Conservation (phyloP, 2,329 filamentous ascomycete species). For the Ophiostoma pallidulum region DNA sequence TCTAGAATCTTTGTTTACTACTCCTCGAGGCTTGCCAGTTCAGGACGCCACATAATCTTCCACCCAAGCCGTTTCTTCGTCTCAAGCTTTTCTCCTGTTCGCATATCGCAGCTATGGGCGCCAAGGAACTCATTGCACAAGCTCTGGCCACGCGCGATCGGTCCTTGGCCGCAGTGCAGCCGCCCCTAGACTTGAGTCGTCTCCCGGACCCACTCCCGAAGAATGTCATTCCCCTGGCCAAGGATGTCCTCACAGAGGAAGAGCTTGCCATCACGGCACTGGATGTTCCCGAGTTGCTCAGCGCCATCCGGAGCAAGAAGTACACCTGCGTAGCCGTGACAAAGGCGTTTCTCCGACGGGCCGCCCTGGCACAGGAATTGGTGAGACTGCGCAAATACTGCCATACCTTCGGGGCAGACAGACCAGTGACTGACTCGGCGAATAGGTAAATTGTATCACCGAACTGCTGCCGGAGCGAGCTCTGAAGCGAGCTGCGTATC, state of each 20-base stretch:
- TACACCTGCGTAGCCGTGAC: conserved; percentile 1
- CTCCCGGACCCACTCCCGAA: conserved; percentile 1
- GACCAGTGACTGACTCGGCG: no score
- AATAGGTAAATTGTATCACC: conserved; percentile 31
- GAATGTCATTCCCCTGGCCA: not conserved
- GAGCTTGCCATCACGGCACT: conserved; percentile 1
- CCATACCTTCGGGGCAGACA: no score
- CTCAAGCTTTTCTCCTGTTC: no score
- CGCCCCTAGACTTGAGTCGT: not conserved
- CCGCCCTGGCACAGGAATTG: conserved; percentile 9
- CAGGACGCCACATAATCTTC: no score
- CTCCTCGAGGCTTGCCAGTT: no score
- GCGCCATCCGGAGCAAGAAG: not conserved
- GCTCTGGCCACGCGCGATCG: not conserved
- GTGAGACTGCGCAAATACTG: no score
- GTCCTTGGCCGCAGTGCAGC: conserved; percentile 1
- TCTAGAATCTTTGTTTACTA: no score
- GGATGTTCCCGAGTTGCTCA: not conserved
- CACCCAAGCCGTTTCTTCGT: no score
- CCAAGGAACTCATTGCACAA: not conserved
- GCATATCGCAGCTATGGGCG: not conserved
- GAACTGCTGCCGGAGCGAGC: conserved; percentile 28
- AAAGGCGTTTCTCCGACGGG: conserved; percentile 1
- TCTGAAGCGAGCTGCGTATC: conserved; percentile 22
- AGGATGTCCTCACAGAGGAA: not conserved